Conservation (phyloP, 2,329 filamentous ascomycete species). For the Ceratocystis albifundus region DNA sequence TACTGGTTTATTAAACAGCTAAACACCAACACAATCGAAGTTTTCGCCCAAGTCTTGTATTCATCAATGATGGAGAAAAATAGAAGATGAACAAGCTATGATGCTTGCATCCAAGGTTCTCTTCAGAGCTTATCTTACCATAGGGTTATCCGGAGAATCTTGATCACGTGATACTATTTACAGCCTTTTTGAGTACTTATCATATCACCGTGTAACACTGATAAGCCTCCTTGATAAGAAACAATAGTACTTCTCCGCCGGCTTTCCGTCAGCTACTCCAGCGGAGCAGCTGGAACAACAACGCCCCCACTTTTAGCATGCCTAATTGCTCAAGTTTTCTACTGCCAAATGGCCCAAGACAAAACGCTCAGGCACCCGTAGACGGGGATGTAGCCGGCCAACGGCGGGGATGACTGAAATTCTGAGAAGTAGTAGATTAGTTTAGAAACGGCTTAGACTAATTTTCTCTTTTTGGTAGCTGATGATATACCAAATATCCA, state of each 20-base stretch:
- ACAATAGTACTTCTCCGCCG: neutral
- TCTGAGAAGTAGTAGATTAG: neutral
- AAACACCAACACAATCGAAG: neutral
- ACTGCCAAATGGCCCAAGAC: neutral
- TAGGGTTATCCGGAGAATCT: neutral
- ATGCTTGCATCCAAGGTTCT: neutral
- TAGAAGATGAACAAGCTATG: neutral
- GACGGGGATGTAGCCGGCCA: slow-evolving; percentile 13
- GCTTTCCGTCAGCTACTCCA: neutral
- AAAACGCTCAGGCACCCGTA: neutral
- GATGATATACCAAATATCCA: neutral
- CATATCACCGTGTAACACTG: neutral
- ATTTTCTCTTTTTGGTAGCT: neutral
- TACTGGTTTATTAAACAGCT: neutral
- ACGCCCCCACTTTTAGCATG: neutral
- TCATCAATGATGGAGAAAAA: neutral
- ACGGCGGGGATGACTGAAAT: neutral
- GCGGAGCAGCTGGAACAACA: neutral
- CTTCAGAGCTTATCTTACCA: neutral
- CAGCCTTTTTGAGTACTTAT: neutral
- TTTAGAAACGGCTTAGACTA: slow-evolving; percentile 3
- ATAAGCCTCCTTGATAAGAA: neutral
- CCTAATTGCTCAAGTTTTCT: neutral
- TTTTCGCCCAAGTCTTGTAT: too few species aligned
- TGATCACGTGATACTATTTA: neutral